phyloP scores from a whole-genome alignment of 441 rosid species.

The Erodium texanum region DNA sequence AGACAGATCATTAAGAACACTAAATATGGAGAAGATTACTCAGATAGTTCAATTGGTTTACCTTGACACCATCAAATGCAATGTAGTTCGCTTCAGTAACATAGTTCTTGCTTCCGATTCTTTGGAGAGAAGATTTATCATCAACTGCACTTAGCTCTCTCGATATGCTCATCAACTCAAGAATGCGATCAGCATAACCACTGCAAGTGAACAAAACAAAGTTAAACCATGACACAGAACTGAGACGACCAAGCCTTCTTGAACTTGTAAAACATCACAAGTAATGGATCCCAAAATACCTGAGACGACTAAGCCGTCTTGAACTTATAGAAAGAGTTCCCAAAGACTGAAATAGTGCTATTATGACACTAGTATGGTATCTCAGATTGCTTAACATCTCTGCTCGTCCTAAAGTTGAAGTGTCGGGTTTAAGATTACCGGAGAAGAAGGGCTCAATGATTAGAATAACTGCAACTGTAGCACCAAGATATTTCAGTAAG shows the following conservation, averaged over 20 bases:
- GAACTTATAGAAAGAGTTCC: conserved; percentile 97
- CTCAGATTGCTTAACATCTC: conserved; percentile 97
- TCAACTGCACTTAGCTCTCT: conserved; percentile 57
- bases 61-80: conserved; percentile 93
- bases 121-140: conserved; percentile 52
- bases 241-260: too few relatives aligned
- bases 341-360: conserved; percentile 82
- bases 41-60: conserved; percentile 22
- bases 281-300: conserved; percentile 38
- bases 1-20: conserved; percentile 25
- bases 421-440: conserved; percentile 82
- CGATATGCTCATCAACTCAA: conserved; percentile 77
- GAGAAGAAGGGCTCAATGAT: conserved; percentile 96
- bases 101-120: conserved; percentile 59
- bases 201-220: conserved; percentile 27
- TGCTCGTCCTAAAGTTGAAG: conserved; percentile 92
- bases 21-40: conserved; percentile 11
- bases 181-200: conserved; percentile 98
- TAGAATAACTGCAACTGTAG: conserved; percentile 87
- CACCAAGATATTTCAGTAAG: conserved; percentile 94
- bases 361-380: conserved; percentile 96
- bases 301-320: conserved; percentile 85
- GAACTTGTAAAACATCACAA: not conserved
- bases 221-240: not conserved
- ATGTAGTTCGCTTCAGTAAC: conserved; percentile 83